These are phyloP conservation scores for Boechera divaricarpa DNA, from an alignment of 345 rosid species.

Conservation along the genomic window DNA sequence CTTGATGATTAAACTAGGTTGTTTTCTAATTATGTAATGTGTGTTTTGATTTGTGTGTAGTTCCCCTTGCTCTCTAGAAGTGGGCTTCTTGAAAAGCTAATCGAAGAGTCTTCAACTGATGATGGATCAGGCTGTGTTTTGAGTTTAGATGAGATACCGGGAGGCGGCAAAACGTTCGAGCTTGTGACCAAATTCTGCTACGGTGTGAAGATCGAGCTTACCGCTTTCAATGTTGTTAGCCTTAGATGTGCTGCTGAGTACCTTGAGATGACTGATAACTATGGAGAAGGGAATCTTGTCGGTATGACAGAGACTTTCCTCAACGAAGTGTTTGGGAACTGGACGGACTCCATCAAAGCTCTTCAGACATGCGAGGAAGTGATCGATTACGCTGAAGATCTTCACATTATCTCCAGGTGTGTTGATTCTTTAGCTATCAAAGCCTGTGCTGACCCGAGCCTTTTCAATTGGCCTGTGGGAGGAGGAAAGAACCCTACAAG, in stretches of 20 bases:
- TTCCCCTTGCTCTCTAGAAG: conserved; percentile 81
- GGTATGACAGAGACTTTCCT: conserved; percentile 63
- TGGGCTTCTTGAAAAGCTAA: conserved; percentile 58
- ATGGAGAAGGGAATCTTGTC: conserved; percentile 70
- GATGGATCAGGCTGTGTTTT: conserved; percentile 53
- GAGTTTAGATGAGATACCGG: conserved; percentile 67
- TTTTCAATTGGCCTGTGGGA: conserved; percentile 66
- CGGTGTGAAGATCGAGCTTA: conserved; percentile 66
- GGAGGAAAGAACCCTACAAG: conserved; percentile 30
- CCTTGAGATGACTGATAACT: conserved; percentile 63
- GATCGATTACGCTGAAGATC: conserved; percentile 62
- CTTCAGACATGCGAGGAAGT: conserved; percentile 78
- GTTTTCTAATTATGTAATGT: conserved; percentile 4
- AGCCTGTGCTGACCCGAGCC: conserved; percentile 67
- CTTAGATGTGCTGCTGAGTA: conserved; percentile 81
- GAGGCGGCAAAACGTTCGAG: conserved; percentile 72
- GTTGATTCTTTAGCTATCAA: conserved; percentile 70
- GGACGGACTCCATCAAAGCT: conserved; percentile 71
- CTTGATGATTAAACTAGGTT: background rate
- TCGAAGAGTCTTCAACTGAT: conserved; percentile 51
- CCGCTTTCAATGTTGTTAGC: conserved; percentile 61
- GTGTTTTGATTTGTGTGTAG: conserved; percentile 45
- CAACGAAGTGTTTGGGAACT: conserved; percentile 60
- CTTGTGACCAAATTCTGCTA: conserved; percentile 68
- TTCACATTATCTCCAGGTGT: conserved; percentile 74